phyloP scores from a whole-genome alignment of 257 asterid species.

The Paulownia fortunei region DNA sequence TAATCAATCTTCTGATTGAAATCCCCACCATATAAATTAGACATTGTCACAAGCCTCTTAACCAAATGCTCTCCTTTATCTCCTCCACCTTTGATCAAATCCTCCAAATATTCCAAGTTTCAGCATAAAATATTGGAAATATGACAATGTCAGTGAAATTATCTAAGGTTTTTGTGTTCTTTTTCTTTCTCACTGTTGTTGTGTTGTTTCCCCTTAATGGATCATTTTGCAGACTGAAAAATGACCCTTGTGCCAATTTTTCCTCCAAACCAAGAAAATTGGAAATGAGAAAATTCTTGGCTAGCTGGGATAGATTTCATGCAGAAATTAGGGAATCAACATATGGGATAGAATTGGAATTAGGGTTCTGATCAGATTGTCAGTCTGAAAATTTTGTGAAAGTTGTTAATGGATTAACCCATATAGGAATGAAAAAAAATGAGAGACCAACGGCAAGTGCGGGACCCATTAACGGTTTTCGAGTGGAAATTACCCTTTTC shows the following conservation, averaged over 20 bases:
- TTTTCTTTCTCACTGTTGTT: not conserved
- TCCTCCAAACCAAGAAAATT: conserved; percentile 15
- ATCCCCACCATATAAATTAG: conserved; percentile 62
- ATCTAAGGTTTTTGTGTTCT: not conserved
- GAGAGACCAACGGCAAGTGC: conserved; percentile 17
- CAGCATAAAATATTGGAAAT: not conserved
- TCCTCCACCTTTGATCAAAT: conserved; percentile 18
- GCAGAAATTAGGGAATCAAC: not conserved
- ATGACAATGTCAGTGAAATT: not conserved
- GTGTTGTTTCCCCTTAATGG: conserved; percentile 20
- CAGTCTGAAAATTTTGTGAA: conserved; percentile 16
- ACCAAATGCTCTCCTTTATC: not conserved
- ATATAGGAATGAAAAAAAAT: not conserved
- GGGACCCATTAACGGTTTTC: conserved; percentile 25
- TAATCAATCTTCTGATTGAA: conserved; percentile 71
- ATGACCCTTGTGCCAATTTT: conserved; percentile 24
- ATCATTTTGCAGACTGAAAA: conserved; percentile 23
- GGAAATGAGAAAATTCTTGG: not conserved
- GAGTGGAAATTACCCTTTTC: not conserved
- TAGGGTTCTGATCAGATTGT: conserved; percentile 26
- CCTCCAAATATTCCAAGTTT: conserved; percentile 12
- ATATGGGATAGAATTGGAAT: not conserved
- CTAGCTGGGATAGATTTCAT: not conserved
- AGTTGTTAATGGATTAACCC: not conserved
- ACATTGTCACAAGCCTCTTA: conserved; percentile 41